phyloP scores from a whole-genome alignment of 371 early-diverging fungal species.

The Funneliformis caledonium region DNA sequence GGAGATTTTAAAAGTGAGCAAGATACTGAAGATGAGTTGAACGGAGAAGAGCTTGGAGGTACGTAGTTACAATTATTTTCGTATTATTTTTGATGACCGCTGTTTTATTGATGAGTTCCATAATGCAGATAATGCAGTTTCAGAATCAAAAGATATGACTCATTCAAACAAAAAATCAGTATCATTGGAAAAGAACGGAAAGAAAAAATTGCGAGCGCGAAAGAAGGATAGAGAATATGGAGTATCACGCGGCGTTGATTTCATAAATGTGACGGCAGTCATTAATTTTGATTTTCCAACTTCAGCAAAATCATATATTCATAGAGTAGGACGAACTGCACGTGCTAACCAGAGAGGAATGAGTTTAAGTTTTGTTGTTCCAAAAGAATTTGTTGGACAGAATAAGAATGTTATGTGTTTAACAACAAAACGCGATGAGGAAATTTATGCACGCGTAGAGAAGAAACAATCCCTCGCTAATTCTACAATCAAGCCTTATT shows the following conservation, averaged over 20 bases:
- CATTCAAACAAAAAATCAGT: neutral
- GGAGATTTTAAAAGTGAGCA: conserved; percentile 72
- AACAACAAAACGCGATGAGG: conserved; percentile 62
- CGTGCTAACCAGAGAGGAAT: conserved; percentile 91
- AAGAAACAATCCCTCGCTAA: conserved; percentile 64
- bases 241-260: conserved; percentile 97
- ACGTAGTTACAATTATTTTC: conserved; percentile 43
- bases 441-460: conserved; percentile 72
- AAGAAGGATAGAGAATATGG: conserved; percentile 88
- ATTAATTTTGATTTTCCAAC: conserved; percentile 98
- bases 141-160: conserved; percentile 41
- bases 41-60: conserved; percentile 48
- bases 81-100: neutral
- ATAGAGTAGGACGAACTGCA: conserved; percentile 97
- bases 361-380: conserved; percentile 84
- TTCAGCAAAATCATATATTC: conserved; percentile 90
- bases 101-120: neutral
- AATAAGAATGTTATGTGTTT: conserved; percentile 46
- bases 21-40: conserved; percentile 63
- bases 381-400: conserved; percentile 50
- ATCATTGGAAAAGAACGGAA: neutral
- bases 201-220: conserved; percentile 48
- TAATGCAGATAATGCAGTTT: conserved; percentile 40
- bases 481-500: conserved; percentile 74
- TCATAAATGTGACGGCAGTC: conserved; percentile 90